Evolutionary conservation across 2,329 filamentous ascomycete genomes (phyloP).

Genomic region (Cucurbitaria berberidis): DNA sequence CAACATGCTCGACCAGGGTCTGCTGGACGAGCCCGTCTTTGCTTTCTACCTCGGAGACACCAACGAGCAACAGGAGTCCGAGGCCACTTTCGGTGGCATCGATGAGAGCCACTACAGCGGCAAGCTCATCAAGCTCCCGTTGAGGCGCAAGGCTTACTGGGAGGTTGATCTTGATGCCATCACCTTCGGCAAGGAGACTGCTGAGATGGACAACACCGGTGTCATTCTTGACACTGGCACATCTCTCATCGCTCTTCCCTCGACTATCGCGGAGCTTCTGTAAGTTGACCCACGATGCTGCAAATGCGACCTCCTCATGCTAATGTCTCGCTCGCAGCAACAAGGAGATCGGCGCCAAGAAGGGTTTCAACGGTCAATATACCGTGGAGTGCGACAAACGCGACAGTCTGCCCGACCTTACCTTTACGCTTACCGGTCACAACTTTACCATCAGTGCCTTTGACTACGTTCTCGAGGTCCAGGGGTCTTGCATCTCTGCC

Average conservation of each 20-base stretch:
- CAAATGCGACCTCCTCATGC: neutral
- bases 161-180: conserved; percentile 96
- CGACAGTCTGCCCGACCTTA: conserved; percentile 83
- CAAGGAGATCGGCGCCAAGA: conserved; percentile 97
- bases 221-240: conserved; percentile 98
- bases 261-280: conserved; percentile 88
- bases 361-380: conserved; percentile 97
- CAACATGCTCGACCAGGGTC: conserved; percentile 87
- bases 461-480: conserved; percentile 96
- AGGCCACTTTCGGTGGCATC: conserved; percentile 87
- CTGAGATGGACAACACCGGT: conserved; percentile 91
- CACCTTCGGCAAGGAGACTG: conserved; percentile 82
- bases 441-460: conserved; percentile 89
- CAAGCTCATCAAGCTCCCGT: conserved; percentile 88
- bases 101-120: conserved; percentile 82
- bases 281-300: conserved; percentile 46
- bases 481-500: conserved; percentile 93
- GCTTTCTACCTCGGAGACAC: conserved; percentile 91
- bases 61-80: conserved; percentile 75
- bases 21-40: conserved; percentile 91
- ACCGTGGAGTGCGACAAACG: conserved; percentile 87
- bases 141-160: conserved; percentile 99
- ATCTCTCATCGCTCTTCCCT: conserved; percentile 93
- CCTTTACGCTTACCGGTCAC: conserved; percentile 86
- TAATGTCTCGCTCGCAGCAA: conserved; percentile 60